These are phyloP conservation scores for Celoporthe dispersa DNA, from an alignment of 2,329 filamentous ascomycete species.

Conservation along the genomic window DNA sequence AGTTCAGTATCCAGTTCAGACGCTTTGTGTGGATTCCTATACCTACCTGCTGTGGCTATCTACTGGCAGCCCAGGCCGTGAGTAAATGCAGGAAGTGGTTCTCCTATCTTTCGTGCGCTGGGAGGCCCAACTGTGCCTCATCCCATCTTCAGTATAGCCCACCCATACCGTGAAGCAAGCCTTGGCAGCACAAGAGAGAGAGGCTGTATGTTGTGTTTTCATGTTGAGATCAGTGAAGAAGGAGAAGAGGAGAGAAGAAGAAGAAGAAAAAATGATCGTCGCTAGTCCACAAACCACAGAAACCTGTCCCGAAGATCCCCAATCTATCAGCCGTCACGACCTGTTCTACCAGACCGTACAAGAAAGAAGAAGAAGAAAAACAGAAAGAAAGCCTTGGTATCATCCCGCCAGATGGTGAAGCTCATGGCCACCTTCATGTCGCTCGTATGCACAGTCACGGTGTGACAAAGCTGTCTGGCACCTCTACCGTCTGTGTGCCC, in stretches of 20 bases:
- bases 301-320: background rate
- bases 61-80: background rate
- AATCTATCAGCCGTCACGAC: background rate
- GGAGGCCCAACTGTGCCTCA: background rate
- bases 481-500: slow-evolving; percentile 40
- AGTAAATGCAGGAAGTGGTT: background rate
- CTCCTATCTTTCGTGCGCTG: background rate
- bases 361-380: background rate
- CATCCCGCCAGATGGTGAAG: background rate
- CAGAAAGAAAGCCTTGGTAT: slow-evolving; percentile 6
- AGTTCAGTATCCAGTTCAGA: background rate
- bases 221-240: background rate
- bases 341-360: background rate
- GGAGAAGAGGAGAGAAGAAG: background rate
- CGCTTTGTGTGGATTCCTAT: background rate
- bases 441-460: slow-evolving; percentile 34
- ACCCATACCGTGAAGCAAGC: background rate
- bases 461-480: slow-evolving; percentile 38
- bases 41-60: background rate
- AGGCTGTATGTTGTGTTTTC: background rate
- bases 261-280: background rate
- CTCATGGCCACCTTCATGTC: background rate
- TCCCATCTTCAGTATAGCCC: background rate
- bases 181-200: background rate
- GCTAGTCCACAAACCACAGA: background rate